Conservation (phyloP, 2,329 filamentous ascomycete species). For the Metarhizium anisopliae region DNA sequence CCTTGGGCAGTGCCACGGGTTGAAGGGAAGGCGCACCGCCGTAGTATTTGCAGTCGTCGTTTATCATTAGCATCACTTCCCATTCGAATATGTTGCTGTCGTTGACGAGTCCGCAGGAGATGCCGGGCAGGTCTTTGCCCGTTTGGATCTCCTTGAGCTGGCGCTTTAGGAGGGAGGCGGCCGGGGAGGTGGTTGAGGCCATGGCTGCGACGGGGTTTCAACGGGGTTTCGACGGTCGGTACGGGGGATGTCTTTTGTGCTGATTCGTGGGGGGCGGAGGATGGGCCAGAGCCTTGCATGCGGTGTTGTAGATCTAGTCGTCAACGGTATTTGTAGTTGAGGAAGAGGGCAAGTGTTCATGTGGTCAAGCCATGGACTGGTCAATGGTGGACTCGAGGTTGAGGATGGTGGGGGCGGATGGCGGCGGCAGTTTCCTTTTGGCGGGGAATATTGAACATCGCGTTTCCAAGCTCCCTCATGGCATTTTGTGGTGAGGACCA, state of each 20-base stretch:
- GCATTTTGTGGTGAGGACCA: no score
- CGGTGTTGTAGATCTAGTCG: no score
- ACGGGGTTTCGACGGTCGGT: neutral
- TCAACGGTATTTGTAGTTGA: no score
- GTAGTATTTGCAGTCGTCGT: slow-evolving; percentile 86
- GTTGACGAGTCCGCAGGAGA: slow-evolving; percentile 81
- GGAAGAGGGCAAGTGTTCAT: no score
- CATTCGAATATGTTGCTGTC: slow-evolving; percentile 90
- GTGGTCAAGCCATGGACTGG: no score
- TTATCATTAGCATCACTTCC: slow-evolving; percentile 99
- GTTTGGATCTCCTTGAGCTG: slow-evolving; percentile 94
- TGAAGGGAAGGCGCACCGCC: slow-evolving; percentile 53
- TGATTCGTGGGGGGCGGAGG: no score
- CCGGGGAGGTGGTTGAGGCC: slow-evolving; percentile 41
- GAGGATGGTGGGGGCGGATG: no score
- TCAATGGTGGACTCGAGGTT: no score
- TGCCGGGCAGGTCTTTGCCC: slow-evolving; percentile 84
- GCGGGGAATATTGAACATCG: neutral
- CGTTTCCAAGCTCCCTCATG: no score
- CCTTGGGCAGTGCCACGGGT: neutral
- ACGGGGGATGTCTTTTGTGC: neutral
- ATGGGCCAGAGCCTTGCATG: no score
- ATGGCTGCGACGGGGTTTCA: slow-evolving; percentile 15
- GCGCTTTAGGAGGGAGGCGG: slow-evolving; percentile 65
- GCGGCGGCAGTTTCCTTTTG: no score